Evolutionary conservation across 2,329 filamentous ascomycete genomes (phyloP).

Genomic region (Esteya vermicola): DNA sequence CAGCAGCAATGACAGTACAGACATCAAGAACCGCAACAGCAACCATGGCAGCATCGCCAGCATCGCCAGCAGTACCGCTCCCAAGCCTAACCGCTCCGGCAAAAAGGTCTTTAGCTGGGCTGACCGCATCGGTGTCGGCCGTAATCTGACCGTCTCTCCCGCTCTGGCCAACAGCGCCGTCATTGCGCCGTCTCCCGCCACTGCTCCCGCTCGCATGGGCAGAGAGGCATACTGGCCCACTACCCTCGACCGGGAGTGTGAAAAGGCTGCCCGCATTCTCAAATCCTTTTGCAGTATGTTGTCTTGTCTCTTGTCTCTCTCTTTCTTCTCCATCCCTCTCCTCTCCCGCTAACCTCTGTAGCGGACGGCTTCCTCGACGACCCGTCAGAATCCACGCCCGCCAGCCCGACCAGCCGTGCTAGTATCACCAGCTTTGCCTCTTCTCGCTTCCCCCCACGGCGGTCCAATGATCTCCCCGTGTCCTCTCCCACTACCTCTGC

Average conservation of each 20-base stretch:
- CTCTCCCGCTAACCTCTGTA: constrained; percentile 15
- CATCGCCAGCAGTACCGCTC: constrained; percentile 2
- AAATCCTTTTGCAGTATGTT: constrained; percentile 73
- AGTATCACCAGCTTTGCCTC: constrained; percentile 9
- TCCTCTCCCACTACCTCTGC: constrained; percentile 17
- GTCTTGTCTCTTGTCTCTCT: no score
- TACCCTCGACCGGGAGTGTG: constrained; percentile 58
- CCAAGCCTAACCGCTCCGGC: constrained; percentile 7
- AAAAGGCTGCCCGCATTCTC: constrained; percentile 66
- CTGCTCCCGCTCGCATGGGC: constrained; percentile 39
- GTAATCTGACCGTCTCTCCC: constrained; percentile 7
- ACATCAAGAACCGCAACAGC: constrained; percentile 2
- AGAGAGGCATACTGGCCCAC: constrained; percentile 63
- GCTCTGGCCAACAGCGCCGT: constrained; percentile 8
- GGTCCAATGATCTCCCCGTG: constrained; percentile 2
- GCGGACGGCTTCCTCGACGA: constrained; percentile 42
- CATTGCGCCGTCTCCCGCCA: constrained; percentile 55
- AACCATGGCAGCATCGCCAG: background rate
- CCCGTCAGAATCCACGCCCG: constrained; percentile 19
- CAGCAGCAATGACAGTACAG: background rate
- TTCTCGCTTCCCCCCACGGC: constrained; percentile 4
- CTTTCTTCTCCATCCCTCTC: constrained; percentile 33
- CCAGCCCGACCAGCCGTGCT: constrained; percentile 12
- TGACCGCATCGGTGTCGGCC: constrained; percentile 7
- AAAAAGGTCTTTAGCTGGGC: constrained; percentile 20